Evolutionary conservation across 2,329 filamentous ascomycete genomes (phyloP).

Genomic region (Cladophialophora carrionii): DNA sequence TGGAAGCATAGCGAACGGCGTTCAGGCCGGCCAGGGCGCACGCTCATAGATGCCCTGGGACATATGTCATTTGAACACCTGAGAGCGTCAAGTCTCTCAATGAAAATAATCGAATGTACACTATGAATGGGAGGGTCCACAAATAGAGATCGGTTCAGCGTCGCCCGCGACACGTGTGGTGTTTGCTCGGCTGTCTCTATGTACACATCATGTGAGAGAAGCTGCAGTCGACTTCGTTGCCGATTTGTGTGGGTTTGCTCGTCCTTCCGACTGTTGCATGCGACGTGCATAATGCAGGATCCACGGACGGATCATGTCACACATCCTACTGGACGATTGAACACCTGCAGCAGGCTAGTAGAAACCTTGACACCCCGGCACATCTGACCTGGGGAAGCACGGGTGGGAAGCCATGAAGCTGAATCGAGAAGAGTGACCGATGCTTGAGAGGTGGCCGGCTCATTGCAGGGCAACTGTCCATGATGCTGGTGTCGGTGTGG

Average conservation of each 20-base stretch:
- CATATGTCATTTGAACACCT: background rate
- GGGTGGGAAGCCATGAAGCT: background rate
- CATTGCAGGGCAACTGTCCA: background rate
- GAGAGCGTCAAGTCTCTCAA: background rate
- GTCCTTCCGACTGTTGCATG: background rate
- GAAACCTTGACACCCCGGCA: conserved; percentile 6
- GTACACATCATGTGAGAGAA: background rate
- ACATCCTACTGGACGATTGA: background rate
- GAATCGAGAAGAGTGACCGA: background rate
- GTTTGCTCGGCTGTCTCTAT: background rate
- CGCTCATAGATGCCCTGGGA: background rate
- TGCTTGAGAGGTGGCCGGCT: background rate
- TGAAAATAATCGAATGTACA: background rate
- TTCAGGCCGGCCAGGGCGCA: conserved; percentile 8
- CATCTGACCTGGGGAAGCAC: conserved; percentile 8
- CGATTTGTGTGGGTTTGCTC: background rate
- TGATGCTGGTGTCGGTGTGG: background rate
- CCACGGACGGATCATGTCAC: background rate
- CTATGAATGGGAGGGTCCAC: background rate
- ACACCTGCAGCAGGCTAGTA: conserved; percentile 3
- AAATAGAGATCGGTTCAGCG: background rate
- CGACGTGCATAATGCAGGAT: conserved; percentile 7
- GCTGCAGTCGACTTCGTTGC: background rate
- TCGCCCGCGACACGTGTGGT: background rate
- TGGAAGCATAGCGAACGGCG: conserved; percentile 31